Evolutionary conservation across 805 yeast species (phyloP), one percentile per base, ranked within the genome.

Genomic region (Scheffersomyces lignosus): DNA sequence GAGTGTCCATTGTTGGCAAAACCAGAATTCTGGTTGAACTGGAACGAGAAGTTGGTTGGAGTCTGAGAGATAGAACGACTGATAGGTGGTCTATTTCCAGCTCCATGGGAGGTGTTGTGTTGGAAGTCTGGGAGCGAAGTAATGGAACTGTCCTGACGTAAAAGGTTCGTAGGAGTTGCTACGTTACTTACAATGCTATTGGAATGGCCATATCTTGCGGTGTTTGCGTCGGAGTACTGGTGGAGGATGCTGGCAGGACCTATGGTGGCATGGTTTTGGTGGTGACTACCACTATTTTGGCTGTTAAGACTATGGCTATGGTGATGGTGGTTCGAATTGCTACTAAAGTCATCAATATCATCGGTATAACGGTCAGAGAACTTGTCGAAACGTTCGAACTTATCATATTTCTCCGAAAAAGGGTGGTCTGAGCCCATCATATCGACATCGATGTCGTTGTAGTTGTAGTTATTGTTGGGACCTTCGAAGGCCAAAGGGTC

Each of bases 401-500:
- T n/a, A n/a, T n/a, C n/a, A n/a, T n/a, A n/a, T n/a, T n/a, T n/a
- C n/a, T n/a, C n/a, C n/a, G n/a, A n/a, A 10, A 20, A 20, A 7
- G 9, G 7, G 10, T 10, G 7, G 10, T 20, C 10, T 7, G 24
- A 7, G 7, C 24, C 24, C 7, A 20, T 7, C 7, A 20, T 20
- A 10, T 20, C 24, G 9, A 20, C 10, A 15, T 33, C 20, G 3
- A 22, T 22, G 15, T 29, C 36, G 15, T 37, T 29, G n/a, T n/a
- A n/a, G 23, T 34, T 26, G 18, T 30, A 43, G 31, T 43, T 43
- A 26, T 44, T 49, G 39, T 45, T 59, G 45, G 71, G 66, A 5
- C 75, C 77, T 35, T 75, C 80, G 40, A 70, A 66, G 0, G 77
- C 77, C 39, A 73, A 51, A 3, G 78, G 76, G 40, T 72, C 75